Evolutionary conservation across 371 early-diverging fungal species (phyloP), one percentile per base, ranked within the genome.

Genomic region (Choanephora cucurbitarum): DNA sequence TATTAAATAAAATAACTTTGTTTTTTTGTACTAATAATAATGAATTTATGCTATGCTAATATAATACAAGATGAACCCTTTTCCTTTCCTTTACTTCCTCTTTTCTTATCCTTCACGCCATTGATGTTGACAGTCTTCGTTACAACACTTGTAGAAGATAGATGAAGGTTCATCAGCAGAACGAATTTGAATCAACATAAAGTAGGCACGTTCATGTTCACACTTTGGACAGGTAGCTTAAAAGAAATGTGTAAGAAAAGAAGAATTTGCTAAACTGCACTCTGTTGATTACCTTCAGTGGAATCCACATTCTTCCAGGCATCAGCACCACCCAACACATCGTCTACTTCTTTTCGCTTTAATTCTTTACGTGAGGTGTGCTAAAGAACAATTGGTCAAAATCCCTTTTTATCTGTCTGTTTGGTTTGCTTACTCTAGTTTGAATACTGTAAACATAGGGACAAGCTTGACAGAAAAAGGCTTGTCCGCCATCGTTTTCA

Each of bases 151-250:
- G 81, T 87, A 96, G 73, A 95, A 95, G 23, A 87, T 90, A 14
- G 95, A 87, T 80, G 86, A 89, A 24, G 98, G 97, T 74, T 97
- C 98, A 81, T 97, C 98, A 22, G 95, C 96, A 13, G 94, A 93
- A 52, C 98, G 89, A 40, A 92, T 95, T 75, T 97, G 96, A 57
- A 97, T 88, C 70, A 92, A 90, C 90, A 92, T 88, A 75, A 87
- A 96, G 77, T 90, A 94, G 1, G 97, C 97, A 23, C 89, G 77
- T 37, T 80, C 79, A 64, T 92, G 87, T 68, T 91, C 93, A 79
- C 97, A 97, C 52, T 90, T 89, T 10, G 93, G 93, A 70, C 97
- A 97, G 14, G 80, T 75, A 1, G 77, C 91, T 88, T 34, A 13
- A 37, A 2, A 13, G 10, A 13, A 11, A 22, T 21, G 34, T 41